phyloP scores from a whole-genome alignment of 2,329 filamentous ascomycete genomes.

The Phoma herbarum region DNA sequence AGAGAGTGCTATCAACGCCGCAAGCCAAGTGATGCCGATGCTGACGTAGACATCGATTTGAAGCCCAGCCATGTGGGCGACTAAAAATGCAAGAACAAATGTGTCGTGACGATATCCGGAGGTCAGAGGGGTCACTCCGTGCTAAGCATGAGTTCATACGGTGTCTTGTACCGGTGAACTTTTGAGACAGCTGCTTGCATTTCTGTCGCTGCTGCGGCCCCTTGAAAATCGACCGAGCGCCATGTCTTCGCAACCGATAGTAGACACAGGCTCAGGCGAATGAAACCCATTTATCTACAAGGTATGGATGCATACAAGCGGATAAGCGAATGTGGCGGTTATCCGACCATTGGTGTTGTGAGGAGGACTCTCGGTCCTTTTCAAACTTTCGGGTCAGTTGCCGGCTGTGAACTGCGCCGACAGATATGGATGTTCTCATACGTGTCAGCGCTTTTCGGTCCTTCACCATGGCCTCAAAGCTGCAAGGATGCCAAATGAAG shows the following conservation, averaged over 20 bases:
- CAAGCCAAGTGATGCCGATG: conserved; percentile 15
- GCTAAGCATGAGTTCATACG: background rate
- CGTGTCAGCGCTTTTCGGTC: background rate
- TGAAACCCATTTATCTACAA: background rate
- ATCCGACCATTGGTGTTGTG: background rate
- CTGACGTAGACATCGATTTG: conserved; percentile 11
- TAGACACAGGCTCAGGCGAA: background rate
- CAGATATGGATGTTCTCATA: background rate
- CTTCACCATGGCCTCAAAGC: background rate
- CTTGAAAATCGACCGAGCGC: background rate
- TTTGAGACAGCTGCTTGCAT: background rate
- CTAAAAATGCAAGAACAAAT: background rate
- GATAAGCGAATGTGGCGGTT: background rate
- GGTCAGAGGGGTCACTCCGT: background rate
- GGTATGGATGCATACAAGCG: background rate
- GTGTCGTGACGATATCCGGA: background rate
- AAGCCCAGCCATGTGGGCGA: conserved; percentile 1
- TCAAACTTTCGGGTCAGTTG: background rate
- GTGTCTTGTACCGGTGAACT: background rate
- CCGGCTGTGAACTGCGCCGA: background rate
- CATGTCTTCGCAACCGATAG: background rate
- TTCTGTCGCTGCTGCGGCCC: background rate
- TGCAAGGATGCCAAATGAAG: background rate
- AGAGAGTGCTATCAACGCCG: background rate
- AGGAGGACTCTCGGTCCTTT: background rate